These are phyloP conservation scores for Golubevia sp. DNA, from an alignment of 1,284 basidiomycete species.

Conservation along the genomic window DNA sequence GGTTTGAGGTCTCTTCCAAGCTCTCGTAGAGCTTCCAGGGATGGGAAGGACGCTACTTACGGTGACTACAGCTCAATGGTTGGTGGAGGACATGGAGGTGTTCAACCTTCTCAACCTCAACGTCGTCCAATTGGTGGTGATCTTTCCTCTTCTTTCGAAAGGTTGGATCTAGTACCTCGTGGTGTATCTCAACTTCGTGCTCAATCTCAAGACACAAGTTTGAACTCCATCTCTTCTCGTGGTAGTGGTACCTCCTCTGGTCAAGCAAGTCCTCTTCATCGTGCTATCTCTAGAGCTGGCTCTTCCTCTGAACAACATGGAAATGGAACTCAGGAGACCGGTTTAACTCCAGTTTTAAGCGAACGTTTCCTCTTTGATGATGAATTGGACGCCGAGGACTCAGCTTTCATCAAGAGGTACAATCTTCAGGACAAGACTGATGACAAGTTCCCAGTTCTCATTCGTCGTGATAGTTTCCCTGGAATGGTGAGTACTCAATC, in stretches of 20 bases:
- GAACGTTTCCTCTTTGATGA: slow-evolving; percentile 57
- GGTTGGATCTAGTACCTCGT: slow-evolving; percentile 5
- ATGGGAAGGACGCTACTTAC: slow-evolving; percentile 21
- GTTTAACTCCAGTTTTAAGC: slow-evolving; percentile 45
- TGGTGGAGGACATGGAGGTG: slow-evolving; percentile 1
- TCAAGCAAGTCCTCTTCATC: not conserved
- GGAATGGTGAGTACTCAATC: not conserved
- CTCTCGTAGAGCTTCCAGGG: not conserved
- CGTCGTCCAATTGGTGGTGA: slow-evolving; percentile 4
- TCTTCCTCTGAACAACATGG: slow-evolving; percentile 1
- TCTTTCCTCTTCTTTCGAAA: slow-evolving; percentile 14
- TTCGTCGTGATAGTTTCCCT: slow-evolving; percentile 1
- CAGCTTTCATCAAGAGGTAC: slow-evolving; percentile 58
- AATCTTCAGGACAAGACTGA: slow-evolving; percentile 44
- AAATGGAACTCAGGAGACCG: not conserved
- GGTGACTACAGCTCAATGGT: slow-evolving; percentile 21
- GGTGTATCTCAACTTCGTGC: not conserved
- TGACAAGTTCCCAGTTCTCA: slow-evolving; percentile 13
- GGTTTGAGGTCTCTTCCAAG: slow-evolving; percentile 10
- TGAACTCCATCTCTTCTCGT: slow-evolving; percentile 1
- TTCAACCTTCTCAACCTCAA: not conserved
- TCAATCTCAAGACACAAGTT: not conserved
- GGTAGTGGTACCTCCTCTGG: slow-evolving; percentile 2
- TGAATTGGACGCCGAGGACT: slow-evolving; percentile 51
- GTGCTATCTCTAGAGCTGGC: not conserved